phyloP scores from a whole-genome alignment of 2,329 filamentous ascomycete genomes.

The Aspergillus viridinutans region DNA sequence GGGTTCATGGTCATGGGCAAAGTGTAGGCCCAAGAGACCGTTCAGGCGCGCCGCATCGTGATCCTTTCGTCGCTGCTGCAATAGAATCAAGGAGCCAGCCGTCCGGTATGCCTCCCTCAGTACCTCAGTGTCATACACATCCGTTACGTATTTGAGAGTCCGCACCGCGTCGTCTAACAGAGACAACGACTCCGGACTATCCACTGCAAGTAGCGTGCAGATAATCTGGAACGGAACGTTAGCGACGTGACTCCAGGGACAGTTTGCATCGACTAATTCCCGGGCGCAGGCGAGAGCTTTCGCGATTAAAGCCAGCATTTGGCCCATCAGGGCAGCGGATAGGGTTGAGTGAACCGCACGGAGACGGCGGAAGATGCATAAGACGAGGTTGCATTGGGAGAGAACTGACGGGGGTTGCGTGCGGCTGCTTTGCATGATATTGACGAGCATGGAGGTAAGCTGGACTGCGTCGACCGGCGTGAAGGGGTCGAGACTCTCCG shows the following conservation, averaged over 20 bases:
- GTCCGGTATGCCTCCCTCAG: constrained; percentile 51
- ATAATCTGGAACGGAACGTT: constrained; percentile 57
- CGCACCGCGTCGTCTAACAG: constrained; percentile 49
- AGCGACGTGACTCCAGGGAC: constrained; percentile 55
- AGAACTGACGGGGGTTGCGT: constrained; percentile 41
- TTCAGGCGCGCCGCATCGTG: constrained; percentile 33
- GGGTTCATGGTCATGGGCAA: no score
- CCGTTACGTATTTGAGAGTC: constrained; percentile 37
- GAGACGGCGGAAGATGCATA: constrained; percentile 52
- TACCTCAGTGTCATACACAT: constrained; percentile 41
- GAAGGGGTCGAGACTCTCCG: constrained; percentile 50
- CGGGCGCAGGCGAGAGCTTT: constrained; percentile 46
- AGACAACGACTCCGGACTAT: constrained; percentile 45
- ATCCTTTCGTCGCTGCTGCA: constrained; percentile 49
- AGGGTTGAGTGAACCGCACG: constrained; percentile 47
- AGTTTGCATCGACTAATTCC: constrained; percentile 38
- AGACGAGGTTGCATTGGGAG: constrained; percentile 50
- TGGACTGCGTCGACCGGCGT: constrained; percentile 37
- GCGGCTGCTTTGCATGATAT: constrained; percentile 38
- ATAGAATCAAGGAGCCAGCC: constrained; percentile 48
- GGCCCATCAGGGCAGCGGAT: constrained; percentile 38
- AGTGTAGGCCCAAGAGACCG: constrained; percentile 30
- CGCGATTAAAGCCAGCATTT: constrained; percentile 42
- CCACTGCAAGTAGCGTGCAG: constrained; percentile 52
- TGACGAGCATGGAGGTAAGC: constrained; percentile 39